phyloP scores from a whole-genome alignment of 2,329 filamentous ascomycete species.

The Esteya vermicola region DNA sequence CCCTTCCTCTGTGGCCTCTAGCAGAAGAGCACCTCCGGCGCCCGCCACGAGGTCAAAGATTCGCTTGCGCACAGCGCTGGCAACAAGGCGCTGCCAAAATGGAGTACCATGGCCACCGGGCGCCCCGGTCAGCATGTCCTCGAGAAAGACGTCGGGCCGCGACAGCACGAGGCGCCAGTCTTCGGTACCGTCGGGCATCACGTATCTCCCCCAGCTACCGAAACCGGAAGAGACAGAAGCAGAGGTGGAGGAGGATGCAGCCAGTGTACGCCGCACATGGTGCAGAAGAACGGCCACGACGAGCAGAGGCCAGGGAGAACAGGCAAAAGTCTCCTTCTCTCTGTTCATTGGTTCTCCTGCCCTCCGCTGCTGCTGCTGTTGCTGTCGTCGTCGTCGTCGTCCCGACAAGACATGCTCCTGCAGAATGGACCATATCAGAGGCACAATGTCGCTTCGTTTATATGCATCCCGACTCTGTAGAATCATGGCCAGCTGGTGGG shows the following conservation, averaged over 20 bases:
- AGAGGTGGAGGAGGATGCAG: no score
- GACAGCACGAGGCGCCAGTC: slow-evolving; percentile 21
- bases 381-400: no score
- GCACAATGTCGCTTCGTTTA: no score
- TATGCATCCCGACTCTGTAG: no score
- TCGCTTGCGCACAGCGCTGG: slow-evolving; percentile 5
- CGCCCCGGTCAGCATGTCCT: slow-evolving; percentile 12
- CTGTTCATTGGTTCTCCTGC: no score
- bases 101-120: no score
- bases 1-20: background rate
- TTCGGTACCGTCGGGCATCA: slow-evolving; percentile 18
- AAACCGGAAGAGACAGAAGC: no score
- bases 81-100: slow-evolving; percentile 5
- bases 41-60: slow-evolving; percentile 9
- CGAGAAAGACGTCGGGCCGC: slow-evolving; percentile 21
- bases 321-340: no score
- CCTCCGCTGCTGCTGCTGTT: no score
- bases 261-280: slow-evolving; percentile 23
- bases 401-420: no score
- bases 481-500: no score
- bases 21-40: slow-evolving; percentile 1
- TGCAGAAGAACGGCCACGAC: slow-evolving; percentile 22
- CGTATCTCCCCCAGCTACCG: slow-evolving; percentile 17
- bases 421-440: no score
- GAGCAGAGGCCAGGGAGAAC: slow-evolving; percentile 11